Conservation (phyloP, 2,329 filamentous ascomycete genomes). For the Trichoderma harzianum region DNA sequence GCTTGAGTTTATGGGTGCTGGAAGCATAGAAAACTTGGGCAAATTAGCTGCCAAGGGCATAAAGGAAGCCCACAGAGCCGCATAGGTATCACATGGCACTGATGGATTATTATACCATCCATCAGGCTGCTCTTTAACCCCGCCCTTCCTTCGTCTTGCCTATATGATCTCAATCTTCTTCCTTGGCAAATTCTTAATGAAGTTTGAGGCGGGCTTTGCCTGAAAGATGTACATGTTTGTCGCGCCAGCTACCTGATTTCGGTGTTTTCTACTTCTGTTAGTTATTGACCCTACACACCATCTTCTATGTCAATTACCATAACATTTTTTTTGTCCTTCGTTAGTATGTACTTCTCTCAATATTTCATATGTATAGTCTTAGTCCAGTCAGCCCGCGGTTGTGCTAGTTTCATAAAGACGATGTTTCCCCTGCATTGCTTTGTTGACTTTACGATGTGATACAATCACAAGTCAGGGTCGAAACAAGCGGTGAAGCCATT, state of each 20-base stretch:
- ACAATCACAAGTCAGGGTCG: no score
- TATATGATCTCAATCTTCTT: no score
- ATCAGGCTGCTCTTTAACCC: background rate
- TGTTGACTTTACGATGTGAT: background rate
- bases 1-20: slow-evolving; percentile 19
- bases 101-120: background rate
- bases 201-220: background rate
- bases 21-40: slow-evolving; percentile 16
- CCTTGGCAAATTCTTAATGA: background rate
- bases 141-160: background rate
- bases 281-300: background rate
- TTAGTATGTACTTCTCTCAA: background rate
- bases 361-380: background rate
- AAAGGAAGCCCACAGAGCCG: background rate
- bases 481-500: slow-evolving; percentile 9
- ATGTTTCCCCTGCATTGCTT: background rate
- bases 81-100: background rate
- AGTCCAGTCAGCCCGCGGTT: background rate
- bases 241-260: background rate
- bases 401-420: background rate
- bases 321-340: background rate
- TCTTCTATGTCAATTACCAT: background rate
- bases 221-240: background rate
- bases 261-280: background rate
- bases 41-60: background rate